Base-by-base conservation (phyloP, 345 rosid species). In the Syzygium grande region DNA sequence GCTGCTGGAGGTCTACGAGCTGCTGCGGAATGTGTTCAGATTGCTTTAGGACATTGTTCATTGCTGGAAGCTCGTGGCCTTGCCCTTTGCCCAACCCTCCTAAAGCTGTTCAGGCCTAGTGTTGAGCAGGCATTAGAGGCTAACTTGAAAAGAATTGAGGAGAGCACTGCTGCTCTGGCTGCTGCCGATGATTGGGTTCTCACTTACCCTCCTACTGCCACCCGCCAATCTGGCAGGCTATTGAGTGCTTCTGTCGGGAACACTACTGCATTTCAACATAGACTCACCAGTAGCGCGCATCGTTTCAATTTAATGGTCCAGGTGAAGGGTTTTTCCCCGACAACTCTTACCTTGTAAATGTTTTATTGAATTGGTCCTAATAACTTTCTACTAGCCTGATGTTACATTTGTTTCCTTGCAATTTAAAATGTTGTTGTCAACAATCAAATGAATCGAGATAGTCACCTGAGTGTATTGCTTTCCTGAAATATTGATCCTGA, bases 161-260 rank as follows among this genome's bases (percentile, higher is more conserved):
- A 98, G 91, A 97, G 99, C 90, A 95, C 98, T 87, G 99, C 99
- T 90, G 98, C 99, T 88, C 89, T 97, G 93, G 99, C 98, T 86
- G 99, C 99, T 89, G 99, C 99, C 87, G 99, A 98, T 95, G 98
- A 98, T 89, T 97, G 99, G 99, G 92, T 97, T 46, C 96, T 98
- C 86, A 94, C 97, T 68, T 91, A 90, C 73, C 95, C 97, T 88
- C 94, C 94, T 80, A 87, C 89, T 27, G 92, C 92, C 88, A 90
- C 95, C 88, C 95, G 97, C 87, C 99, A 94, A 93, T 93, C 98
- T 63, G 92, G 95, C 92, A 92, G 94, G 92, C 88, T 93, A 86
- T 89, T 92, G 43, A 88, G 89, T 88, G 85, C 95, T 85, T 93
- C 95, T 85, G 65, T 90, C 86, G 90, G 93, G 77, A 91, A 84